A percentile compares a stretch with the other conserved stretches of the same genome.
phyloP scores from a whole-genome alignment of 768 basidiomycete genomes.

The Porpolomopsis calyptriformis region DNA sequence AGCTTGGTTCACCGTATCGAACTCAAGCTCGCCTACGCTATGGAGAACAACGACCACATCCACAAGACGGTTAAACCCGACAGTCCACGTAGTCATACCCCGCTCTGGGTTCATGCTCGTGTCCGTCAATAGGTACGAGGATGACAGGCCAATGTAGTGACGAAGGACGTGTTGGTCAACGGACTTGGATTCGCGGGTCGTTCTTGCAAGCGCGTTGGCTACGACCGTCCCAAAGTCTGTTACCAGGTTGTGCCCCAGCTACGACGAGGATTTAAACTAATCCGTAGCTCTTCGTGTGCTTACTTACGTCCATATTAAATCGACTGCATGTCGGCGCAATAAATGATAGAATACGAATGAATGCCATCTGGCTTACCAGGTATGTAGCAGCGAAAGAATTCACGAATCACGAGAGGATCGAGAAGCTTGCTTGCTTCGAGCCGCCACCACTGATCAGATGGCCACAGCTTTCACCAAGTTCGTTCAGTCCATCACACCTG shows the following conservation, averaged over 20 bases:
- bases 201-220: slow-evolving; percentile 40
- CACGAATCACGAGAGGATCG: too few relatives aligned
- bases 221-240: slow-evolving; percentile 59
- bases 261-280: not conserved
- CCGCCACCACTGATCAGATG: too few relatives aligned
- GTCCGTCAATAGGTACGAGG: slow-evolving; percentile 74
- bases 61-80: slow-evolving; percentile 57
- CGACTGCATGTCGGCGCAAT: too few relatives aligned
- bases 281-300: too few relatives aligned
- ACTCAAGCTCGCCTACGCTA: slow-evolving; percentile 51
- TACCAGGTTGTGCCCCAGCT: slow-evolving; percentile 24
- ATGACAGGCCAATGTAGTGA: slow-evolving; percentile 56
- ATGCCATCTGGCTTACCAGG: too few relatives aligned
- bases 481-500: slow-evolving; percentile 40
- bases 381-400: too few relatives aligned
- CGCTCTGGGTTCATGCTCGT: slow-evolving; percentile 47
- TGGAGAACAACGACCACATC: slow-evolving; percentile 70
- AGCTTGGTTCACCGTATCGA: slow-evolving; percentile 66
- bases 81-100: slow-evolving; percentile 53
- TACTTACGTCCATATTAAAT: too few relatives aligned
- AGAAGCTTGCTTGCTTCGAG: too few relatives aligned
- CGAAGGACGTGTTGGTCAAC: slow-evolving; percentile 57
- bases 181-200: slow-evolving; percentile 29
- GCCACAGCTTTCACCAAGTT: slow-evolving; percentile 25
- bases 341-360: too few relatives aligned